Evolutionary conservation across 2,329 filamentous ascomycete species (phyloP).

Genomic region (Colletotrichum sp.): DNA sequence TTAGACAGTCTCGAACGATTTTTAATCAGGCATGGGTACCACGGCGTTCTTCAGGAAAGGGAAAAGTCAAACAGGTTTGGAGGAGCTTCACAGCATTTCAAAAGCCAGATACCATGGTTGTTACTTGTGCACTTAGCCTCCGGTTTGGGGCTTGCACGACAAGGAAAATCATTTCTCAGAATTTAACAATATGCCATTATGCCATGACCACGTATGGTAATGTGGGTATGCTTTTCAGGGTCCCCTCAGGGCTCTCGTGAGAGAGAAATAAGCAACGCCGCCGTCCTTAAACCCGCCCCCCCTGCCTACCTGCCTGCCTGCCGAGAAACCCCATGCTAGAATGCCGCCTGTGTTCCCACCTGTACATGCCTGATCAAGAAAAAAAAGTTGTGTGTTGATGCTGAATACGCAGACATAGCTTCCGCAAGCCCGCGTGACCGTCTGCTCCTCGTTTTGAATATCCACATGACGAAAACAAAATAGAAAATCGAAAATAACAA

Average conservation of each 20-base stretch:
- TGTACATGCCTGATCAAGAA: not conserved
- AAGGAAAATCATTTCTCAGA: not conserved
- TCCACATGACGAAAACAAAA: conserved; percentile 6
- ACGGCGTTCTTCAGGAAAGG: not conserved
- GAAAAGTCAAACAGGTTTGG: not conserved
- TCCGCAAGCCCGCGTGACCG: not conserved
- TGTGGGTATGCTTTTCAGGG: not conserved
- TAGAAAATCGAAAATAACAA: not conserved
- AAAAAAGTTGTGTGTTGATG: not conserved
- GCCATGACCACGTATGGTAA: not conserved
- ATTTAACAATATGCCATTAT: not conserved
- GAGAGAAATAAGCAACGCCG: not conserved
- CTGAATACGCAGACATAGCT: not conserved
- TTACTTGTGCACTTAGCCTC: not conserved
- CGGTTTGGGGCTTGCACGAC: not conserved
- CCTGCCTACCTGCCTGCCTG: not conserved
- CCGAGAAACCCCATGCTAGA: not conserved
- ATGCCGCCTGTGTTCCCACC: not conserved
- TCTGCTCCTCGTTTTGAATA: not conserved
- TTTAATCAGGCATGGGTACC: conserved; percentile 1
- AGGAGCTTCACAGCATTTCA: not conserved
- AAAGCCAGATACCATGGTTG: not conserved
- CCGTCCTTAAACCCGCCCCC: not conserved
- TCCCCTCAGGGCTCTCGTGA: not conserved
- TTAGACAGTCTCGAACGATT: not conserved